Base-by-base conservation (phyloP, 495 filamentous ascomycete species). In the Amniculicola lignicola region DNA sequence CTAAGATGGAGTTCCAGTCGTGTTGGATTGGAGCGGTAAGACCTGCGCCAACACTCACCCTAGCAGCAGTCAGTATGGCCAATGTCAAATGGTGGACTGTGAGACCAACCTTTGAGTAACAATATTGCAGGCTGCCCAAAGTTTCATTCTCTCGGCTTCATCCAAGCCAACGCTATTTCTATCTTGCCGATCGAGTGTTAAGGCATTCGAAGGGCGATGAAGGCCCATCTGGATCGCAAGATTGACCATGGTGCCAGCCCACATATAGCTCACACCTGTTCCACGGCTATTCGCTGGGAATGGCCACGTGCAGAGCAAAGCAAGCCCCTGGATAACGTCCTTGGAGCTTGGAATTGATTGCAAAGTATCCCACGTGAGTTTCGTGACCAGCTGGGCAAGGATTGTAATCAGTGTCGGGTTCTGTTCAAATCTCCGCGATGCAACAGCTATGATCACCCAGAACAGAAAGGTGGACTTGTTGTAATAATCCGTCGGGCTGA, bases 121-220 rank as follows among this genome's bases (percentile, higher is more conserved):
- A 64, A 91, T 88, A 65, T 95, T 95, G 63, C 88, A 91, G 11
- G 88, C 83, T 12, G 89, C 89, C 90, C 90, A 95, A 0, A 90
- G 95, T 50, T 82, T 81, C 40, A 95, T 82, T 51, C 90, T 81
- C 62, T 95, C 90, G 59, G 82, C 79, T 48, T n/a, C n/a, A n/a
- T n/a, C n/a, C n/a, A n/a, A n/a, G n/a, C n/a, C n/a, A n/a, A n/a
- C n/a, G n/a, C n/a, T n/a, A n/a, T n/a, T n/a, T n/a, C n/a, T n/a
- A n/a, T n/a, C n/a, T n/a, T n/a, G n/a, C n/a, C n/a, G n/a, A n/a
- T n/a, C n/a, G n/a, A n/a, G n/a, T n/a, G n/a, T n/a, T n/a, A n/a
- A n/a, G n/a, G 86, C 84, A 71, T 94, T 86, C 37, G 86, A 89
- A 7, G 90, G 89, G 18, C 89, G 82, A 63, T 96, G 90, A 40